Conservation (phyloP, 208 protist species). For the Leishmania braziliensis region DNA sequence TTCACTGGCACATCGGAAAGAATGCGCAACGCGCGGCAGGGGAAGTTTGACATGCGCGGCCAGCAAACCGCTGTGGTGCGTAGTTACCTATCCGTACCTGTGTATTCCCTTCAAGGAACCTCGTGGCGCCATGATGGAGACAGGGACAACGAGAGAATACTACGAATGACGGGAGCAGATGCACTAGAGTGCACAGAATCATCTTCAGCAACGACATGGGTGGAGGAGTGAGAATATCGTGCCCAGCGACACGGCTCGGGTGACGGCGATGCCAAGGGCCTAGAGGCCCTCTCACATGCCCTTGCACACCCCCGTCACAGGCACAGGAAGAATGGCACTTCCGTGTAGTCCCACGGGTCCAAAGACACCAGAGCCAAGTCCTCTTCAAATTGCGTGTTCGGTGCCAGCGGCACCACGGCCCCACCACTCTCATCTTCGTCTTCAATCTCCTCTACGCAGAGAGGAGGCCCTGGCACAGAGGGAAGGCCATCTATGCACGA, state of each 20-base stretch:
- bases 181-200: not conserved
- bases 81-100: not conserved
- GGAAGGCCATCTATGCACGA: not conserved
- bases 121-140: not conserved
- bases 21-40: not conserved
- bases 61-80: not conserved
- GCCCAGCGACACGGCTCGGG: not conserved
- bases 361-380: conserved; percentile 9
- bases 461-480: conserved; percentile 4
- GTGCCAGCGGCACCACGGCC: not conserved
- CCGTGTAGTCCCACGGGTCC: conserved; percentile 46
- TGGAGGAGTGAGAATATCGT: not conserved
- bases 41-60: not conserved
- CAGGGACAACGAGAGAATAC: not conserved
- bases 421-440: conserved; percentile 3
- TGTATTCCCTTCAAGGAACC: not conserved
- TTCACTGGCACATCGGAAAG: not conserved
- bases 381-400: not conserved
- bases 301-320: conserved; percentile 17
- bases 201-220: not conserved
- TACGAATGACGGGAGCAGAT: not conserved
- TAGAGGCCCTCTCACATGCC: not conserved
- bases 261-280: not conserved
- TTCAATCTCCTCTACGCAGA: conserved; percentile 12
- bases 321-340: conserved; percentile 49